Base-by-base conservation (phyloP, 2,329 filamentous ascomycete genomes). In the Fusarium succisae region DNA sequence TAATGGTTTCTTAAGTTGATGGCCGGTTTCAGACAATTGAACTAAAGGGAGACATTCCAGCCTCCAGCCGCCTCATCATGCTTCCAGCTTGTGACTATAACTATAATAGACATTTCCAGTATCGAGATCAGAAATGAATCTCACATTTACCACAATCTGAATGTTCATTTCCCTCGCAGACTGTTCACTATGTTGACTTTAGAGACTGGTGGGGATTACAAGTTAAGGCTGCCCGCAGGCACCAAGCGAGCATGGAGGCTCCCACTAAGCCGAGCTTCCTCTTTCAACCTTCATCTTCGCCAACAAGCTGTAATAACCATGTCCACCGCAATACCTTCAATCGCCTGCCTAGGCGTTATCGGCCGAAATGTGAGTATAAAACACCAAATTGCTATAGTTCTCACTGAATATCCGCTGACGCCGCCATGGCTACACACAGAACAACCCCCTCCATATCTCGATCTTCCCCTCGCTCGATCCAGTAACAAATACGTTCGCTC, bases 391-490 rank as follows among this genome's bases (percentile, higher is more conserved):
- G 14, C 37, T n/a, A 37, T 37, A 9, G 18, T 14, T 28, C 48
- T 22, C 55, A 43, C 44, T 51, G 41, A 28, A 39, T 26, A 20
- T 30, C 58, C 15, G 50, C 63, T 60, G 26, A 44, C 24, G 35
- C 22, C 22, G 15, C n/a, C 37, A 11, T 43, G 39, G 35, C 41
- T 39, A 72, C 38, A 67, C 80, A 98, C 80, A 98, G 95, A 97
- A 98, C 86, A 98, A 98, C 81, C 96, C 96, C 67, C 92, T 98
- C 75, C 96, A 98, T 85, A 93, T 98, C 78, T 91, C 94, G 69
- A 91, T 97, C 81, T 98, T 98, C 83, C 93, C 94, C 58, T 93
- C 92, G 53, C 89, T 93, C 86, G 87, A 89, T 79, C 84, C 88
- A 54, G 75, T 87, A 59, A 87, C 86, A 75, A 85, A 87, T 82